Conservation (phyloP, 148 eudicot species). For the Limonium bicolor region DNA sequence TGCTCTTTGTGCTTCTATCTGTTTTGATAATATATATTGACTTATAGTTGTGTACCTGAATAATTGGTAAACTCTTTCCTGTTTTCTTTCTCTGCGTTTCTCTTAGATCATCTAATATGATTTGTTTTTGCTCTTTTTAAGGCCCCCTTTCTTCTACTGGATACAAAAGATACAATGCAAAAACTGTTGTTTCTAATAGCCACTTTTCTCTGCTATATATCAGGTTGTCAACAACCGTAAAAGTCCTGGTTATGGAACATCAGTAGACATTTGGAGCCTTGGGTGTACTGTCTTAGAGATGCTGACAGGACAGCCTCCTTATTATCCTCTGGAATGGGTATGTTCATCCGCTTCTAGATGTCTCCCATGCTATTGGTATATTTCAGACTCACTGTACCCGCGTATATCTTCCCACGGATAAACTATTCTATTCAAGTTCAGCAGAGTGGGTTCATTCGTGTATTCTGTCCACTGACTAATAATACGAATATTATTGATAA, state of each 20-base stretch:
- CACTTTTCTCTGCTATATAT: neutral
- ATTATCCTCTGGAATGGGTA: conserved; percentile 51
- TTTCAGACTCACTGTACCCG: neutral
- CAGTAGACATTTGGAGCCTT: conserved; percentile 96
- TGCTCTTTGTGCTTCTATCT: too few species aligned
- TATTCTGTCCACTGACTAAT: too few species aligned
- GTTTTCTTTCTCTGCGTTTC: too few species aligned
- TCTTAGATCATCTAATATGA: neutral
- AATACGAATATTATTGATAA: too few species aligned
- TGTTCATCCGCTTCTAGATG: conserved; percentile 6
- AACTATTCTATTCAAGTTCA: too few species aligned
- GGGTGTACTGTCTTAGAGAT: conserved; percentile 94
- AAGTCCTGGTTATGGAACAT: conserved; percentile 69
- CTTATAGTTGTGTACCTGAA: too few species aligned
- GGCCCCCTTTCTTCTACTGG: neutral
- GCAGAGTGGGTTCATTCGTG: too few species aligned
- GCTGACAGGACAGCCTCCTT: conserved; percentile 63
- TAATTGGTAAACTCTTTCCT: too few species aligned
- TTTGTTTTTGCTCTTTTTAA: neutral
- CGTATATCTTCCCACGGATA: too few species aligned
- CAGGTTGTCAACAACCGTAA: conserved; percentile 47
- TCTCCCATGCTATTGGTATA: neutral
- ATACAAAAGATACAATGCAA: neutral
- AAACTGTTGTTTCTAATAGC: too few species aligned
- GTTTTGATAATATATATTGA: too few species aligned